phyloP scores from a whole-genome alignment of 768 basidiomycete genomes.

The Krasilnikovozyma curviuscula region DNA sequence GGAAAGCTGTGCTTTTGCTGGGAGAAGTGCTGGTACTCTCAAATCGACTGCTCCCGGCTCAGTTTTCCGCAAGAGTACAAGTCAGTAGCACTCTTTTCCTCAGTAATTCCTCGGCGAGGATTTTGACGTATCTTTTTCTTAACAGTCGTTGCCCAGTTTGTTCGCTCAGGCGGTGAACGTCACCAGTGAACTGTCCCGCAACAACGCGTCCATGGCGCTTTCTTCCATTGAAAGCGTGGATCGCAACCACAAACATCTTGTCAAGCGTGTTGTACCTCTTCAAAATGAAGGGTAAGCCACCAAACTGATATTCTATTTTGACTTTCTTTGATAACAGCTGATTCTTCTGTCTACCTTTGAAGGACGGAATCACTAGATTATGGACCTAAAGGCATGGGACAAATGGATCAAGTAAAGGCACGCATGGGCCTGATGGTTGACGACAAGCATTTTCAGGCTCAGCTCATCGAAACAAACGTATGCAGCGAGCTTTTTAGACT shows the following conservation, averaged over 20 bases:
- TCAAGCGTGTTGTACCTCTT: no score
- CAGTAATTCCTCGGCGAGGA: not conserved
- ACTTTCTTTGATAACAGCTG: no score
- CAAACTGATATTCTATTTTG: no score
- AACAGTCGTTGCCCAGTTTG: slow-evolving; percentile 58
- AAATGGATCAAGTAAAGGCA: slow-evolving; percentile 73
- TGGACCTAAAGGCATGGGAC: slow-evolving; percentile 66
- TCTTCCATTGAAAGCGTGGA: slow-evolving; percentile 83
- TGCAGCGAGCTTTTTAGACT: slow-evolving; percentile 6
- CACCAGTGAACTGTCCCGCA: slow-evolving; percentile 50
- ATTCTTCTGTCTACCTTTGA: slow-evolving; percentile 27
- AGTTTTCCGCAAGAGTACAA: slow-evolving; percentile 67
- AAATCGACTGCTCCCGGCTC: slow-evolving; percentile 64
- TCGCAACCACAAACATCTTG: no score
- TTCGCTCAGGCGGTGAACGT: slow-evolving; percentile 67
- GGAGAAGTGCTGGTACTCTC: slow-evolving; percentile 78
- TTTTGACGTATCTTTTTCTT: not conserved
- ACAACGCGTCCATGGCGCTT: slow-evolving; percentile 64
- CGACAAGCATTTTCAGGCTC: slow-evolving; percentile 70
- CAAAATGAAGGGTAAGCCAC: no score
- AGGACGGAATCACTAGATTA: slow-evolving; percentile 41
- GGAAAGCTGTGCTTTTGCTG: slow-evolving; percentile 77
- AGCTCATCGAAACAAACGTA: slow-evolving; percentile 71
- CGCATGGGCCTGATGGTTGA: slow-evolving; percentile 89
- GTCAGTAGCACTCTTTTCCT: slow-evolving; percentile 26